Conservation (phyloP, 169 alveolate species). For the Eimeria brunetti region DNA sequence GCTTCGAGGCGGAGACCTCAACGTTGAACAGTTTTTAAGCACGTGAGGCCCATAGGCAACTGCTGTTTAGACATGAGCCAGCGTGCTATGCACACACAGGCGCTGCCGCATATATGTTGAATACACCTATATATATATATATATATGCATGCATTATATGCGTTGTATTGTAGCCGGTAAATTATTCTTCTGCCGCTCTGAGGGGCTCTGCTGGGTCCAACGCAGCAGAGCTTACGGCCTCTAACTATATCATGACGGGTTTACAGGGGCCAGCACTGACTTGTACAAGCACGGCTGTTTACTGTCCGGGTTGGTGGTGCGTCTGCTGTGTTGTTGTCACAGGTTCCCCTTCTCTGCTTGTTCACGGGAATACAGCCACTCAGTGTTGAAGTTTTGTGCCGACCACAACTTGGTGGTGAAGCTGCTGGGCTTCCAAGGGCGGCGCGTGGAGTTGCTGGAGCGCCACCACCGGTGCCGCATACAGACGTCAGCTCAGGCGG, state of each 20-base stretch:
- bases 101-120: no score
- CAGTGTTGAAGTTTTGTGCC: slow-evolving; percentile 70
- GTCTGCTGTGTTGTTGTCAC: neutral
- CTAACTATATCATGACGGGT: neutral
- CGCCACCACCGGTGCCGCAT: slow-evolving; percentile 67
- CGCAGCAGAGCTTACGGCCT: no score
- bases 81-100: no score
- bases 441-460: slow-evolving; percentile 69
- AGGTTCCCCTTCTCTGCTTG: slow-evolving; percentile 65
- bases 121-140: no score
- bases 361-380: slow-evolving; percentile 45
- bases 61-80: no score
- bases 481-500: slow-evolving; percentile 70
- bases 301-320: neutral
- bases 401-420: slow-evolving; percentile 78
- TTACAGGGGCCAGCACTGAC: neutral
- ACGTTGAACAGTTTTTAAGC: slow-evolving; percentile 56
- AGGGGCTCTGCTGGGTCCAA: no score
- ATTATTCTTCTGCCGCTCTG: no score
- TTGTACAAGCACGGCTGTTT: neutral
- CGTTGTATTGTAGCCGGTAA: no score
- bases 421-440: slow-evolving; percentile 71
- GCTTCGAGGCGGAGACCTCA: slow-evolving; percentile 21
- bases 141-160: no score
- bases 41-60: slow-evolving; percentile 9